Percentiles rank a stretch among this genome's conserved stretches.
Evolutionary conservation across 176 grass and related monocot genomes (phyloP).

Genomic region (Carex littledalei): DNA sequence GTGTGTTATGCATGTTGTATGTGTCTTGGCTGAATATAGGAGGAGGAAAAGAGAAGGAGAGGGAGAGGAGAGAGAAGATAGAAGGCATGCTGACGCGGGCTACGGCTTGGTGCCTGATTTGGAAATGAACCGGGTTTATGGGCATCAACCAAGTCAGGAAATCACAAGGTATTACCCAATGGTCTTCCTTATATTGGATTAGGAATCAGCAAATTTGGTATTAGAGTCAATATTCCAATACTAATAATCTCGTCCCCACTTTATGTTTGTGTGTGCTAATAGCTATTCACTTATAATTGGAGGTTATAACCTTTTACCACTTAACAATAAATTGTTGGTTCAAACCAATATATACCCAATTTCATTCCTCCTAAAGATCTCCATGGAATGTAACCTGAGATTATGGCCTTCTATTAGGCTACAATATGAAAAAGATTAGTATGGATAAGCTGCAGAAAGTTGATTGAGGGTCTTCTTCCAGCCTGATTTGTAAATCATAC

Average conservation of each 20-base stretch:
- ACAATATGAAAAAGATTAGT: neutral
- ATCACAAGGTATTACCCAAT: constrained; percentile 18
- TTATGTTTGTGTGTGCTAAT: neutral
- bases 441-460: neutral
- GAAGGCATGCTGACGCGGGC: neutral
- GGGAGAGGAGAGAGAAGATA: neutral
- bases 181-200: neutral
- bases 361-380: neutral
- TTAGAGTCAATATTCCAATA: neutral
- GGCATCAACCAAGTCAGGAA: neutral
- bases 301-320: neutral
- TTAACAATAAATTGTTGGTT: neutral
- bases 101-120: neutral
- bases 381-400: neutral
- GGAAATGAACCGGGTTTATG: constrained; percentile 5
- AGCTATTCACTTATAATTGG: neutral
- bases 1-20: constrained; percentile 37
- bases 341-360: neutral
- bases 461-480: neutral
- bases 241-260: neutral
- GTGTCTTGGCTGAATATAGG: constrained; percentile 26
- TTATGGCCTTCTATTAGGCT: neutral
- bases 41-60: neutral
- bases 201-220: neutral
- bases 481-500: neutral